These are phyloP conservation scores for Amanita rimosa DNA, from an alignment of 768 basidiomycete genomes.

Conservation along the genomic window DNA sequence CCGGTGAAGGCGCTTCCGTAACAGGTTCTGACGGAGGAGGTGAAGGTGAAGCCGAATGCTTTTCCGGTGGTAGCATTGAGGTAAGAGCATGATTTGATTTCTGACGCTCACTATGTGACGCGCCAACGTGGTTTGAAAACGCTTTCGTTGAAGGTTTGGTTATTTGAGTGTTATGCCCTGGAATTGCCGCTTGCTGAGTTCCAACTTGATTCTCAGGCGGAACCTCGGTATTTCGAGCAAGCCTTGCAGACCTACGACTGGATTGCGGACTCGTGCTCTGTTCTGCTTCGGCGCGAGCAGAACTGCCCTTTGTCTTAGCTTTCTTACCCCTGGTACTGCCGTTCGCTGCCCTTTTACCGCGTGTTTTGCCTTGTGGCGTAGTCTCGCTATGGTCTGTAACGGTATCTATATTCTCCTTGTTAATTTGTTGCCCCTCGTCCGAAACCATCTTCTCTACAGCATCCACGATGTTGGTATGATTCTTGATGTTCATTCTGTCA, in stretches of 20 bases:
- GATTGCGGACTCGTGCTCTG: background rate
- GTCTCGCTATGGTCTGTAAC: background rate
- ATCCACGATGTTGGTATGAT: background rate
- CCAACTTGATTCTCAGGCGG: background rate
- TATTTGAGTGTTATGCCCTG: background rate
- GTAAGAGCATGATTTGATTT: background rate
- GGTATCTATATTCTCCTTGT: background rate
- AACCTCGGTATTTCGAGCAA: background rate
- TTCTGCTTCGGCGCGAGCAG: background rate
- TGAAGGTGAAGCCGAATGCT: slow-evolving; percentile 6
- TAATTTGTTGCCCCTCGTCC: background rate
- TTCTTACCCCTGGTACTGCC: background rate
- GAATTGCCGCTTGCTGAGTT: background rate
- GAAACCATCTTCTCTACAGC: background rate
- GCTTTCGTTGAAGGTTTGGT: background rate
- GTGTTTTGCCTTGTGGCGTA: background rate
- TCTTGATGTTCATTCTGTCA: background rate
- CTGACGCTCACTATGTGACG: background rate
- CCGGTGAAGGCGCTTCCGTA: background rate
- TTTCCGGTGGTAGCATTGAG: background rate
- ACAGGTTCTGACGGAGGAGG: slow-evolving; percentile 2
- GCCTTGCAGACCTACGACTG: slow-evolving; percentile 3
- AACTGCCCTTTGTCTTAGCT: background rate
- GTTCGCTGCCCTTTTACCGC: background rate
- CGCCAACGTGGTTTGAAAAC: background rate